A percentile compares a stretch with the other conserved stretches of the same genome.
These are phyloP conservation scores for Penicillium soppii DNA, from an alignment of 495 filamentous ascomycete genomes.

Conservation along the genomic window DNA sequence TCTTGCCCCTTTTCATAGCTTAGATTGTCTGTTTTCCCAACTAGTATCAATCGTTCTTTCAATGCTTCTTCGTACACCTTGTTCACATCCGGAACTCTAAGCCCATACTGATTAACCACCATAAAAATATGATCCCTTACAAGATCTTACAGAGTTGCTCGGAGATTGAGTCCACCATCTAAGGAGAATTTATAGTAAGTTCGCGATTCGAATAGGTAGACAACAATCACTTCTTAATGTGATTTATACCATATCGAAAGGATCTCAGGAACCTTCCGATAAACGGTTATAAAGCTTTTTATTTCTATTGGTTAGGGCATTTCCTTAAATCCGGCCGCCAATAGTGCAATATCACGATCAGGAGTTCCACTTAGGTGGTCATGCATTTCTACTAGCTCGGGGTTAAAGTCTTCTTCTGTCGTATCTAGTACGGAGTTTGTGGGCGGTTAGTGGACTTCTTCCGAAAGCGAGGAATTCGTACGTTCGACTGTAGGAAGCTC, in stretches of 20 bases:
- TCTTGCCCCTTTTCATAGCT: neutral
- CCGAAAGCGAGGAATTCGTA: neutral
- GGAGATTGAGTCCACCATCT: neutral
- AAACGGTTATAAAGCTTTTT: neutral
- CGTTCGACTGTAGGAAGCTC: neutral
- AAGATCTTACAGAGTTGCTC: neutral
- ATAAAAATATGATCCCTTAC: neutral
- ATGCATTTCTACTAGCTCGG: neutral
- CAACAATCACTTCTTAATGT: neutral
- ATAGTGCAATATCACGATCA: neutral
- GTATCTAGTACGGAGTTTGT: neutral
- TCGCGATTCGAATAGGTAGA: neutral
- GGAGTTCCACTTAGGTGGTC: neutral
- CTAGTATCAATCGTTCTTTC: neutral
- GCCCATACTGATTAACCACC: neutral
- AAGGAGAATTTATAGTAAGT: conserved; percentile 1
- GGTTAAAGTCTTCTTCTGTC: neutral
- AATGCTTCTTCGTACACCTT: neutral
- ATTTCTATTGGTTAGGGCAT: neutral
- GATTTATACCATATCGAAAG: neutral
- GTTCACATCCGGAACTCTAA: neutral
- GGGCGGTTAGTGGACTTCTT: neutral
- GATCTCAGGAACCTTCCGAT: neutral
- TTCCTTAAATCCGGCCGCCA: neutral
- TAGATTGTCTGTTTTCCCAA: neutral